Conservation (phyloP, 371 early-diverging fungal genomes). For the Phascolomyces articulosus region DNA sequence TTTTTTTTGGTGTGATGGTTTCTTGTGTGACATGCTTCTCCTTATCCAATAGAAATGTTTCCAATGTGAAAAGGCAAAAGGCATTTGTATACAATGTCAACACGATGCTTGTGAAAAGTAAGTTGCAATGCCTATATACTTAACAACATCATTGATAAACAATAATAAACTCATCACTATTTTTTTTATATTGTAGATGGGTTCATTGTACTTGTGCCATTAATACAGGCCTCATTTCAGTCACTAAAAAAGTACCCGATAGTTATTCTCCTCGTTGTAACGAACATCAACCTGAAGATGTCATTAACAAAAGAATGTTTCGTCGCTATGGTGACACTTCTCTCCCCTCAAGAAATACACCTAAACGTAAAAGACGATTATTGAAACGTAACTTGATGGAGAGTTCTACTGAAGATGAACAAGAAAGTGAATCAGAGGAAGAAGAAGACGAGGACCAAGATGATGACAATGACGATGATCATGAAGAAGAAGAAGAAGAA, state of each 20-base stretch:
- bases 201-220: constrained; percentile 27
- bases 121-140: background rate
- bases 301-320: background rate
- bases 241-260: constrained; percentile 6
- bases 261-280: constrained; percentile 11
- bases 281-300: constrained; percentile 12
- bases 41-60: constrained; percentile 27
- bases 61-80: constrained; percentile 32
- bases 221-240: constrained; percentile 15
- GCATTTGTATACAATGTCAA: constrained; percentile 40
- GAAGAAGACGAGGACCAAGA: constrained; percentile 19
- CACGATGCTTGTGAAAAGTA: constrained; percentile 35
- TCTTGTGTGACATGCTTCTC: background rate
- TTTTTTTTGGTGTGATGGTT: background rate
- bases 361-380: background rate
- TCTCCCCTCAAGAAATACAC: background rate
- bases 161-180: background rate
- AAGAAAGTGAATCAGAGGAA: constrained; percentile 10
- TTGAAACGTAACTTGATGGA: background rate
- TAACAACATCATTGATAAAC: background rate
- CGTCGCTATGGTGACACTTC: background rate
- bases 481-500: constrained; percentile 10
- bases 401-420: background rate
- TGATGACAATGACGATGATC: constrained; percentile 12
- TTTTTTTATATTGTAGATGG: constrained; percentile 2